Percentiles rank a stretch among this genome's conserved stretches.
These are phyloP conservation scores for Sarocladiaceae sp. DNA, from an alignment of 2,329 filamentous ascomycete genomes.

Conservation along the genomic window DNA sequence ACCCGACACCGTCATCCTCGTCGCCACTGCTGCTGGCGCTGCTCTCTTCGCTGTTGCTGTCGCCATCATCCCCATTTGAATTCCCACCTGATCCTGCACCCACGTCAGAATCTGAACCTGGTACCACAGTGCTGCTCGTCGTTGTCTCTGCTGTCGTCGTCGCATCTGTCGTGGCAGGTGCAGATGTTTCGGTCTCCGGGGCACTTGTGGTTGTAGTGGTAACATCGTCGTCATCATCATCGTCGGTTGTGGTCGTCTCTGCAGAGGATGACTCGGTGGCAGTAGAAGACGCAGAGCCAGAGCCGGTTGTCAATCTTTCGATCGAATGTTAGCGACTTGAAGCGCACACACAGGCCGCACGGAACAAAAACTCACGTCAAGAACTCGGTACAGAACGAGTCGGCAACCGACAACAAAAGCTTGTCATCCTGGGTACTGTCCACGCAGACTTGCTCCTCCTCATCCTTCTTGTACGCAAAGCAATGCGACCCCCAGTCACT, in stretches of 20 bases:
- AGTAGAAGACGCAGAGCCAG: background rate
- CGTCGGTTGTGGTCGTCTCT: background rate
- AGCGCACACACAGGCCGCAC: background rate
- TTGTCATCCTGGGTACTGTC: conserved; percentile 7
- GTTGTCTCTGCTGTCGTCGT: too few relatives aligned
- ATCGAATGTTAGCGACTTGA: background rate
- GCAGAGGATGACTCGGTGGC: background rate
- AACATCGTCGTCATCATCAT: background rate
- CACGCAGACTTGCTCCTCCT: conserved; percentile 10
- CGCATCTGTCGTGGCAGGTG: background rate
- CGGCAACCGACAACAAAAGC: conserved; percentile 9
- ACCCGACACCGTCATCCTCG: background rate
- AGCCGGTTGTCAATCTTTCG: background rate
- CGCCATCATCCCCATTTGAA: too few relatives aligned
- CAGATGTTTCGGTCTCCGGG: background rate
- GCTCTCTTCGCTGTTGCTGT: too few relatives aligned
- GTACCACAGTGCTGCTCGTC: background rate
- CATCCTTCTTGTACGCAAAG: conserved; percentile 10
- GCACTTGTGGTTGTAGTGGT: background rate
- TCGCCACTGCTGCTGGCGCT: background rate
- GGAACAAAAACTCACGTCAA: conserved; percentile 8
- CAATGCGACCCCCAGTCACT: conserved; percentile 10
- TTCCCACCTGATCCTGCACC: background rate
- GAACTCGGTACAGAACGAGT: conserved; percentile 10
- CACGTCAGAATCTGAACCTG: background rate